phyloP scores from a whole-genome alignment of 306 rosid genomes.

The Amphicarpaea edgeworthii region DNA sequence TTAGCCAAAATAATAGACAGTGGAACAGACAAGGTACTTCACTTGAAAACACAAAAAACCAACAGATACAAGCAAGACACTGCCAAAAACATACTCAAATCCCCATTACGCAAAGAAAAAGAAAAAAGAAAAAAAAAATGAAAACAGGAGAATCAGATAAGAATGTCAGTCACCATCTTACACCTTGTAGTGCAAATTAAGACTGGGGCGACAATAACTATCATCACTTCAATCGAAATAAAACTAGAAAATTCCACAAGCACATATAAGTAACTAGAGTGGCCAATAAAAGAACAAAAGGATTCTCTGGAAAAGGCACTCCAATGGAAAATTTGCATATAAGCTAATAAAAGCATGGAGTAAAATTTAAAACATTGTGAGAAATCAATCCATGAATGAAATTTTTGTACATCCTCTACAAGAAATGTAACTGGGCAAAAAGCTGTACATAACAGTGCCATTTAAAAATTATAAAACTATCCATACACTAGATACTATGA shows the following conservation, averaged over 20 bases:
- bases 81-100: neutral
- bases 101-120: no score
- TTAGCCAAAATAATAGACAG: no score
- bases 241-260: neutral
- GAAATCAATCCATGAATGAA: no score
- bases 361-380: no score
- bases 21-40: neutral
- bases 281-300: no score
- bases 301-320: neutral
- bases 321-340: neutral
- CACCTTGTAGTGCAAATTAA: slow-evolving; percentile 68
- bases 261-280: neutral
- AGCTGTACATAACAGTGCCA: no score
- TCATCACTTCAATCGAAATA: slow-evolving; percentile 57
- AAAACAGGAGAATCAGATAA: slow-evolving; percentile 57
- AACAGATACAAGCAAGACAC: neutral
- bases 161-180: slow-evolving; percentile 76
- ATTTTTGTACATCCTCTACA: no score
- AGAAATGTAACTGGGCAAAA: no score
- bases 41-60: neutral
- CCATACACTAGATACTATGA: neutral
- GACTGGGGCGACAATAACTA: slow-evolving; percentile 87
- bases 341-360: neutral
- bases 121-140: no score
- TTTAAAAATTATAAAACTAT: neutral